A percentile compares a stretch with the other conserved stretches of the same genome.
Conservation (phyloP, 2,329 filamentous ascomycete species). For the Zymoseptoria tritici region DNA sequence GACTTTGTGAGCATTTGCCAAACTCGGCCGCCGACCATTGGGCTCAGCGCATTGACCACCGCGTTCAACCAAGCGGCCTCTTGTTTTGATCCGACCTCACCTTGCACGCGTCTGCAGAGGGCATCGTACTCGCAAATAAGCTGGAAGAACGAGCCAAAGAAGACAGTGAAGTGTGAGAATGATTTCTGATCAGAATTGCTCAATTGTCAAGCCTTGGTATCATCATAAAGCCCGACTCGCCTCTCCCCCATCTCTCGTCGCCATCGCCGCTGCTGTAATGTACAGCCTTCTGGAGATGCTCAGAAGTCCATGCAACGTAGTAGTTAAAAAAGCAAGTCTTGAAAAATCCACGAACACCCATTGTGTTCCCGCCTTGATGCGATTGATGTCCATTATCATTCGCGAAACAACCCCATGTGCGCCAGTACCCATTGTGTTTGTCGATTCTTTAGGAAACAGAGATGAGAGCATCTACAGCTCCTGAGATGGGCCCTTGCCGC, state of each 20-base stretch:
- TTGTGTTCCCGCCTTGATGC: constrained; percentile 28
- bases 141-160: neutral
- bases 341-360: constrained; percentile 16
- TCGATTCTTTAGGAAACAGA: constrained; percentile 19
- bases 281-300: constrained; percentile 22
- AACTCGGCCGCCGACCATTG: neutral
- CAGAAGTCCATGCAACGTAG: constrained; percentile 15
- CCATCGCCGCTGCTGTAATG: constrained; percentile 16
- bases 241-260: constrained; percentile 10
- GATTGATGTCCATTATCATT: constrained; percentile 26
- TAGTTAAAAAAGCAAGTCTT: constrained; percentile 12
- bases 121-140: too few relatives aligned
- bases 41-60: neutral
- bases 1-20: neutral
- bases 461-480: constrained; percentile 64
- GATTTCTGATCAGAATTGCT: constrained; percentile 17
- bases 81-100: neutral
- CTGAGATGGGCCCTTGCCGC: constrained; percentile 85
- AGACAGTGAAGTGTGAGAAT: constrained; percentile 13
- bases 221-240: constrained; percentile 21
- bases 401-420: constrained; percentile 25
- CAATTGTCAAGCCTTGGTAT: constrained; percentile 19
- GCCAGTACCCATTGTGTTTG: constrained; percentile 25
- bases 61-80: neutral
- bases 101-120: neutral